Base-by-base conservation (phyloP, 2,329 filamentous ascomycete genomes). In the Fusarium robinianum region DNA sequence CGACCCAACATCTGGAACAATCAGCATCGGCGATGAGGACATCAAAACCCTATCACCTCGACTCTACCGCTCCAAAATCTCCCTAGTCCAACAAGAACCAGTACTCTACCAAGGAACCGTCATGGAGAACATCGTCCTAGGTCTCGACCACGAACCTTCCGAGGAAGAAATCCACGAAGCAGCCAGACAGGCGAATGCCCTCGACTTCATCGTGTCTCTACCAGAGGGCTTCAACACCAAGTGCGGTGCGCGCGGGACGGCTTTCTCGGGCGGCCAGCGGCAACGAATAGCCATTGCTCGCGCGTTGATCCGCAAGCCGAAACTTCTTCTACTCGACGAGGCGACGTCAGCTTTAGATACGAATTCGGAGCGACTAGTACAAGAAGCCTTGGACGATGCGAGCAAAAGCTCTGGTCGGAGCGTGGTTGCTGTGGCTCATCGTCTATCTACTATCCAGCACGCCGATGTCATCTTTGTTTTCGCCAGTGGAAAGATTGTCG, bases 271-370 rank as follows among this genome's bases (percentile, higher is more conserved):
- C 18, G 84, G 84, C 1, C 84, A 87, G 58, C 70, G 82, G 11
- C 84, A 87, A 61, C 77, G 81, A 7, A 74, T 86, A 19, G 82
- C 83, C 2, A 87, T 88, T 46, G 84, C 84, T 1, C 74, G 84
- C 10, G 80, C 80, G 10, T 80, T 88, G 34, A 72, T 87, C 35
- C 78, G 81, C 17, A 70, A 81, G 32, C 83, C 84, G 0, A 67
- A 71, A 2, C 78, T 88, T 8, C 67, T 88, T 3, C 75, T 88
- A 6, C 69, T 88, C 1, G 84, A 88, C 51, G 84, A 88, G 64
- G 84, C 84, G 2, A 88, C 84, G 0, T 65, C 61, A 11, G 67
- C 67, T 2, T 68, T 86, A 0, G 82, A 86, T 46, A 80, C 80
- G 2, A 73, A 81, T 47, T 79, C 75, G 1, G 83, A 86, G 60